Evolutionary conservation across 2,329 filamentous ascomycete genomes (phyloP), one percentile per base, ranked within the genome.

Genomic region (Lachnellula occidentalis): DNA sequence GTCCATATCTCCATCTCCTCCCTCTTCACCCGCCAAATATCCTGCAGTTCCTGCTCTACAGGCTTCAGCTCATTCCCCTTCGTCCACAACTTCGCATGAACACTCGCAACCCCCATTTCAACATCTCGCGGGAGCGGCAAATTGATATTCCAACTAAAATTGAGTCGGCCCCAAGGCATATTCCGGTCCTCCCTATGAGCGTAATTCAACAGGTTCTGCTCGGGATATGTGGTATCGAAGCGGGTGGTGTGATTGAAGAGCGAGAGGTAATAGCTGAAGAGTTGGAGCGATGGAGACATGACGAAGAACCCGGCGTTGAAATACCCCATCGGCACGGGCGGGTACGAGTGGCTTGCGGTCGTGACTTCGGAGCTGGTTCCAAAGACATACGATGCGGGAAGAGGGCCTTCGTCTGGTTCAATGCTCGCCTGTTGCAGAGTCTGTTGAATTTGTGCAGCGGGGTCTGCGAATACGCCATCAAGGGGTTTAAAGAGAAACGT

Each of bases 121-220:
- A 69, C 50, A 59, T 73, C 71, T n/a, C 56, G 58, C 54, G 65
- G 51, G 43, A 61, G 71, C 15, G 71, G 70, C 61, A 69, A 69
- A n/a, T 69, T 71, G 5, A 71, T 67, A 54, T 67, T 74, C 73
- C 73, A 76, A 15, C 61, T 64, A 51, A 66, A 66, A 50, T 71
- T 60, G 47, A 75, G 51, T 51, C 71, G 67, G 17, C 64, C 60
- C 73, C 73, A 76, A 0, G 73, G 72, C 72, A 75, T 76, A 11
- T 69, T 63, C 0, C 73, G 73, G 9, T 67, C 62, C 6, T 67
- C 56, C 9, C 73, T 65, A 56, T 74, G 73, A 2, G 71, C 74
- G 58, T 76, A 75, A 59, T 76, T 75, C 17, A 75, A 62, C 24
- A 77, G 60, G 55, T 70, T 71, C 59, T 76, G 74, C 56, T 76